Evolutionary conservation across 2,329 filamentous ascomycete genomes (phyloP).

Genomic region (Pestalotiopsis sp.): DNA sequence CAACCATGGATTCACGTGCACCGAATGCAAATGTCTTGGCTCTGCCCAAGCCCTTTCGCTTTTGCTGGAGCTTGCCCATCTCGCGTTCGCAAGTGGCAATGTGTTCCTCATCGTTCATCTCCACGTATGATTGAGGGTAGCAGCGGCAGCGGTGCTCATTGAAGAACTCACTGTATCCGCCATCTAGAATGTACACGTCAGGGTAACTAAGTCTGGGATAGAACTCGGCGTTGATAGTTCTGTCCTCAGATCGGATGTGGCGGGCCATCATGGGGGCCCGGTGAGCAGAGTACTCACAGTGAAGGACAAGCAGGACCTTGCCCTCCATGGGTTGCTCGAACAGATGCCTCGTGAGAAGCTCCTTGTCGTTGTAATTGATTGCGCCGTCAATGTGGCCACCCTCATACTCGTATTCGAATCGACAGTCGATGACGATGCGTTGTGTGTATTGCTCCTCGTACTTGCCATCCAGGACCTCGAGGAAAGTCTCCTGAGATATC

Average conservation of each 20-base stretch:
- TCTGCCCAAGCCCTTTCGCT: constrained; percentile 78
- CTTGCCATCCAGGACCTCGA: constrained; percentile 86
- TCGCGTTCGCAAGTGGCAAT: constrained; percentile 92
- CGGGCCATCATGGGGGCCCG: constrained; percentile 96
- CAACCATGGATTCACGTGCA: constrained; percentile 60
- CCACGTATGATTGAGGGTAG: constrained; percentile 93
- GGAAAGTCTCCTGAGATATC: constrained; percentile 79
- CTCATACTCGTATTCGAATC: constrained; percentile 98
- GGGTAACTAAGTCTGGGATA: constrained; percentile 94
- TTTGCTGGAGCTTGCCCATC: constrained; percentile 88
- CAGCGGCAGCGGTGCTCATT: constrained; percentile 76
- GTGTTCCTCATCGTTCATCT: constrained; percentile 93
- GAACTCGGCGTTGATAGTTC: constrained; percentile 78
- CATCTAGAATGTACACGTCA: constrained; percentile 95
- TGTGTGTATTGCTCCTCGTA: constrained; percentile 77
- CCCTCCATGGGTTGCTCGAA: constrained; percentile 70
- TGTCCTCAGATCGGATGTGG: constrained; percentile 87
- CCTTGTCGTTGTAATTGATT: constrained; percentile 97
- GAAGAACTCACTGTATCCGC: constrained; percentile 95
- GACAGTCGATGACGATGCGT: constrained; percentile 89
- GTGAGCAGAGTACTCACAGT: constrained; percentile 98
- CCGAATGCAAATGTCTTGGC: constrained; percentile 97
- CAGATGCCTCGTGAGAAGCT: constrained; percentile 77
- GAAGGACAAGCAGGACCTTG: constrained; percentile 84
- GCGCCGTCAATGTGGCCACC: constrained; percentile 94